Percentiles rank a stretch among this genome's conserved stretches.
These are phyloP conservation scores for Bacidia rubella DNA, from an alignment of 495 filamentous ascomycete species.

Conservation along the genomic window DNA sequence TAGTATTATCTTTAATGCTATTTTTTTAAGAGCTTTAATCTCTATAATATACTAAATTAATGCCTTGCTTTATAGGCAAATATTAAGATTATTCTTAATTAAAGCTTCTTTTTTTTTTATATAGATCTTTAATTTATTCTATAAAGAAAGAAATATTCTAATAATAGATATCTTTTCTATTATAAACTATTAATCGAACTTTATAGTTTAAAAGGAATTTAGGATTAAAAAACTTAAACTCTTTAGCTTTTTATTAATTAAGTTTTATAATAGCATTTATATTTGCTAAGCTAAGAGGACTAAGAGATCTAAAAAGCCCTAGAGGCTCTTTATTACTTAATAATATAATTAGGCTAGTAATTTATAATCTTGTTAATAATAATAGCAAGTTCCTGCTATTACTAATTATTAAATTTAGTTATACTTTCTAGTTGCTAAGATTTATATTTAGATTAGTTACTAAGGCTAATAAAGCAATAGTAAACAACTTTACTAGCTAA, in stretches of 20 bases:
- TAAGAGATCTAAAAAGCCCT: background rate
- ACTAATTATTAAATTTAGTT: background rate
- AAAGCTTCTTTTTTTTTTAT: background rate
- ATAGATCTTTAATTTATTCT: background rate
- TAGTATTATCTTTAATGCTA: background rate
- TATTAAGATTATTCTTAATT: constrained; percentile 1
- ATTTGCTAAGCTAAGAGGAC: background rate
- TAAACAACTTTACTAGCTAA: background rate
- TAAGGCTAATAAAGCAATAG: background rate
- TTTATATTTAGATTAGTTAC: too few species aligned
- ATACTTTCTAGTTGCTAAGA: background rate
- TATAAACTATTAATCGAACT: background rate
- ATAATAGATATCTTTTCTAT: constrained; percentile 2
- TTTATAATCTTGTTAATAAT: background rate
- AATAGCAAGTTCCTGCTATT: background rate
- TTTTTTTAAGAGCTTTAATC: background rate
- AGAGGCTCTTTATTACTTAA: background rate
- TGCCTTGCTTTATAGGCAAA: background rate
- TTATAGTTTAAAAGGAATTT: background rate
- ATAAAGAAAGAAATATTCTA: constrained; percentile 7
- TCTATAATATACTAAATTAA: background rate
- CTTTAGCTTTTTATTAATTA: background rate
- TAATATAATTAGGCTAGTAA: background rate
- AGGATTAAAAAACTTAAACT: background rate
- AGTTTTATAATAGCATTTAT: background rate